These are phyloP conservation scores for Favolaschia claudopus DNA, from an alignment of 768 basidiomycete genomes.

Conservation along the genomic window DNA sequence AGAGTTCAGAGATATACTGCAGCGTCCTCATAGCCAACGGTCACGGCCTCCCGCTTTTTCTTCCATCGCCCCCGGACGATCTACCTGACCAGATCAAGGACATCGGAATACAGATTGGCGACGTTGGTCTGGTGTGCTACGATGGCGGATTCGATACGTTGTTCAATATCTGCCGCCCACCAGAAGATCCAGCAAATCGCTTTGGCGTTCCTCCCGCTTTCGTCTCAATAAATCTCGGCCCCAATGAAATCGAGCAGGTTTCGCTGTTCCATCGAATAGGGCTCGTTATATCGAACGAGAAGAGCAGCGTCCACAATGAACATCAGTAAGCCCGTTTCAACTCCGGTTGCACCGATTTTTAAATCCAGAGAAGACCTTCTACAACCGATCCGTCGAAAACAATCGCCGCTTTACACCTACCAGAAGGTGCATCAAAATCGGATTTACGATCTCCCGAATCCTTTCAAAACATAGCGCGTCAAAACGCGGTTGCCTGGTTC, in stretches of 20 bases:
- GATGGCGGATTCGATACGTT: background rate
- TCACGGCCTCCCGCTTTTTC: background rate
- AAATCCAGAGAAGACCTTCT: too few relatives aligned
- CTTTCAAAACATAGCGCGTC: too few relatives aligned
- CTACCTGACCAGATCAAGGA: background rate
- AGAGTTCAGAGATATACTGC: background rate
- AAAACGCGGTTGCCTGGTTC: too few relatives aligned
- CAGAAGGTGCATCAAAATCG: too few relatives aligned
- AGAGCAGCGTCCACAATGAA: too few relatives aligned
- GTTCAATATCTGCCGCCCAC: constrained; percentile 2
- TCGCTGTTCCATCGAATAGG: background rate
- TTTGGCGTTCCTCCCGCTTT: constrained; percentile 3
- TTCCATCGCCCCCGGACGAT: background rate
- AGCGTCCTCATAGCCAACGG: background rate
- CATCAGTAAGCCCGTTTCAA: too few relatives aligned
- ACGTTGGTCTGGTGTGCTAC: background rate
- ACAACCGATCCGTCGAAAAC: too few relatives aligned
- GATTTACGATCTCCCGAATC: too few relatives aligned
- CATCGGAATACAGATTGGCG: background rate
- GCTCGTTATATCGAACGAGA: background rate
- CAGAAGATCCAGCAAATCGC: constrained; percentile 2
- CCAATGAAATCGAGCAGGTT: background rate
- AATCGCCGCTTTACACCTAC: too few relatives aligned
- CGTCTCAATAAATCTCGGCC: background rate
- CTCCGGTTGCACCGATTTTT: too few relatives aligned